Evolutionary conservation across 306 rosid species (phyloP).

Genomic region (Glycyrrhiza uralensis): DNA sequence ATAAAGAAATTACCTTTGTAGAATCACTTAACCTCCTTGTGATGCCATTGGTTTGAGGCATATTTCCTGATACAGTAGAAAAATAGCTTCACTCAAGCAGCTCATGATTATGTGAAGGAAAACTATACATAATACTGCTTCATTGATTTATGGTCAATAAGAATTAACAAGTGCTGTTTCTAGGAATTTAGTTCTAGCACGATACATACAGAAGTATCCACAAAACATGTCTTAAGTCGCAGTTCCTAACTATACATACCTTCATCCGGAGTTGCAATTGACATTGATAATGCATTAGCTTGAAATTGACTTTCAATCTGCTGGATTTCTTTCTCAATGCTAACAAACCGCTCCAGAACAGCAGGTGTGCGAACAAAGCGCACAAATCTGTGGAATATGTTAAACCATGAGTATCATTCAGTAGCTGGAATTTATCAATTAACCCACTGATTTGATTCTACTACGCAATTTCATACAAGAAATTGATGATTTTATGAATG

Average conservation of each 20-base stretch:
- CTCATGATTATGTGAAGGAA: slow-evolving; percentile 11
- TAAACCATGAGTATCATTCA: background rate
- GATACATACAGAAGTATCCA: background rate
- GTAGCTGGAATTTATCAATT: background rate
- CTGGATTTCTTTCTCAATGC: slow-evolving; percentile 55
- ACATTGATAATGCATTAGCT: slow-evolving; percentile 35
- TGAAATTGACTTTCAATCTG: slow-evolving; percentile 58
- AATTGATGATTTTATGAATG: too few relatives aligned
- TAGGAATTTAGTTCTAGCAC: slow-evolving; percentile 5
- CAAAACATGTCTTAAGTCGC: slow-evolving; percentile 11
- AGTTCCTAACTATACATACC: slow-evolving; percentile 34
- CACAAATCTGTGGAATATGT: slow-evolving; percentile 70
- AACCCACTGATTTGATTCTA: background rate
- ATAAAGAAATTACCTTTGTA: slow-evolving; percentile 26
- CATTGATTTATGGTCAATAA: background rate
- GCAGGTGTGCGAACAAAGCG: slow-evolving; percentile 75
- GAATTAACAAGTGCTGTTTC: background rate
- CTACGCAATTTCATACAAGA: too few relatives aligned
- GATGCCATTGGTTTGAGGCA: slow-evolving; percentile 32
- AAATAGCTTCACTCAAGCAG: background rate
- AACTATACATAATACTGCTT: background rate
- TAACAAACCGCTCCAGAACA: slow-evolving; percentile 64
- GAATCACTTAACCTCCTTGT: slow-evolving; percentile 43
- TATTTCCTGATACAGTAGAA: slow-evolving; percentile 34
- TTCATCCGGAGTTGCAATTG: slow-evolving; percentile 27